phyloP scores from a whole-genome alignment of 2,329 filamentous ascomycete species.

The Fusarium sp. region DNA sequence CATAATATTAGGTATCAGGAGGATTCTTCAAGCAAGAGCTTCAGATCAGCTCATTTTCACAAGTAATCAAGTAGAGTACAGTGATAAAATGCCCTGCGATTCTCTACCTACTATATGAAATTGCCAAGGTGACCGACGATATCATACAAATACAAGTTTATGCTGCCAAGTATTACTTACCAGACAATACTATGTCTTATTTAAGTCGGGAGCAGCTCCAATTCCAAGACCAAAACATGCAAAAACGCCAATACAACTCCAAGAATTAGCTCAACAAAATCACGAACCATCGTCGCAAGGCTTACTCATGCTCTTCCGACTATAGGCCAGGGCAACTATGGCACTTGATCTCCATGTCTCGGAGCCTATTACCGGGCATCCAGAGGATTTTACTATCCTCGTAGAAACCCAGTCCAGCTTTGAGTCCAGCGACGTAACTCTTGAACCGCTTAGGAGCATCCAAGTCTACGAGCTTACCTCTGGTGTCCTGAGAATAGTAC shows the following conservation, averaged over 20 bases:
- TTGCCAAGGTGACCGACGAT: too few relatives aligned
- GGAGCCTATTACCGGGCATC: neutral
- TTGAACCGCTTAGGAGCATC: neutral
- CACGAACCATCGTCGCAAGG: neutral
- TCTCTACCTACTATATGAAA: too few relatives aligned
- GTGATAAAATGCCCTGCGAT: too few relatives aligned
- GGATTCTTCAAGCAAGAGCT: too few relatives aligned
- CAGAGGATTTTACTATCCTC: neutral
- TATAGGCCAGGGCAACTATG: neutral
- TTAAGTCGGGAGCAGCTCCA: too few relatives aligned
- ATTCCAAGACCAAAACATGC: too few relatives aligned
- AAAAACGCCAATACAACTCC: neutral
- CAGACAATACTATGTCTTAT: too few relatives aligned
- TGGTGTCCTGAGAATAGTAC: neutral
- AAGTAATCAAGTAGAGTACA: too few relatives aligned
- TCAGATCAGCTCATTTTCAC: too few relatives aligned
- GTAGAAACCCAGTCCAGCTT: neutral
- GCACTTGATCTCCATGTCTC: neutral
- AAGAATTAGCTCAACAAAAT: neutral
- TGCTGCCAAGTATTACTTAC: too few relatives aligned
- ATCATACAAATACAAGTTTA: too few relatives aligned
- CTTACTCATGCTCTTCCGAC: neutral
- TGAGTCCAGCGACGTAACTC: neutral
- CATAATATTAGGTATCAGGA: too few relatives aligned
- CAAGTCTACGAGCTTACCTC: neutral